Percentiles rank a stretch among this genome's conserved stretches.
Conservation (phyloP, 129 eudicot species). For the Pittosporum tobira region DNA sequence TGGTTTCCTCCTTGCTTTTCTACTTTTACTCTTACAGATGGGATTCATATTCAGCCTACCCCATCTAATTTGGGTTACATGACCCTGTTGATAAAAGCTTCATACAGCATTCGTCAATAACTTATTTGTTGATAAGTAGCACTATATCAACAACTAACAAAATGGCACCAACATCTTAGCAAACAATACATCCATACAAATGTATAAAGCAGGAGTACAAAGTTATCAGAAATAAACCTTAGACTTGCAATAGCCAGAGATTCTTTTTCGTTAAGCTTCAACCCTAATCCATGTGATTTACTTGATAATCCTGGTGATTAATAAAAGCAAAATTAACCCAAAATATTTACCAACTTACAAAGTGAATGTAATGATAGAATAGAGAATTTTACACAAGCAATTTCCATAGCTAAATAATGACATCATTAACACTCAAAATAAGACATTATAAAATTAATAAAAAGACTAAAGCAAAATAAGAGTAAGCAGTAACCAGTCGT, state of each 20-base stretch:
- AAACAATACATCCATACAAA: not conserved
- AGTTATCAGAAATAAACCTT: constrained; percentile 30
- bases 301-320: constrained; percentile 46
- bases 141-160: not conserved
- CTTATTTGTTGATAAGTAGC: not conserved
- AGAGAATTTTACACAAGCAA: not conserved
- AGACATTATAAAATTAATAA: not conserved
- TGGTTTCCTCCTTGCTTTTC: too few relatives aligned
- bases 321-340: not conserved
- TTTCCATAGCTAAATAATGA: not conserved
- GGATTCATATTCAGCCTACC: too few relatives aligned
- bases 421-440: not conserved
- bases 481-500: constrained; percentile 24
- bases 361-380: too few relatives aligned
- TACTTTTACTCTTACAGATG: too few relatives aligned
- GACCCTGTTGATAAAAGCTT: too few relatives aligned
- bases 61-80: too few relatives aligned
- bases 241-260: constrained; percentile 20
- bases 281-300: constrained; percentile 25
- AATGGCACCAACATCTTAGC: not conserved
- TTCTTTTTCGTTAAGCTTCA: constrained; percentile 40
- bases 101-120: too few relatives aligned
- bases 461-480: too few relatives aligned
- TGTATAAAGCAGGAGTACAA: not conserved
- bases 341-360: not conserved